Percentiles rank a stretch among this genome's conserved stretches.
Evolutionary conservation across 2,329 filamentous ascomycete genomes (phyloP).

Genomic region (Corinectria fuckeliana): DNA sequence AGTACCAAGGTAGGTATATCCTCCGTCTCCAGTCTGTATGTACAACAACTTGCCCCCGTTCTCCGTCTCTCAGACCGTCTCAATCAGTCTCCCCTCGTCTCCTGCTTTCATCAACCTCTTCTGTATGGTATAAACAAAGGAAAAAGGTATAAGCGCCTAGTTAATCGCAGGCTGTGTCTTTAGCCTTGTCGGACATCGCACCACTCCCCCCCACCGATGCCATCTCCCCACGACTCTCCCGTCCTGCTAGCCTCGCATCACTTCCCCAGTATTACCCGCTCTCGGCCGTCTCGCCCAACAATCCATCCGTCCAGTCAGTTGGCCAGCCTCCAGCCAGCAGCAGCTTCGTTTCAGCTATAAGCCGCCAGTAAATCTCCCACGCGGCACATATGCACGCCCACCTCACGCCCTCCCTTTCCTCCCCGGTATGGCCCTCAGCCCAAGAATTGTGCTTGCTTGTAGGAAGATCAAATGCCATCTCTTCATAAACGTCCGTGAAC

Average conservation of each 20-base stretch:
- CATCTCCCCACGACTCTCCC: constrained; percentile 29
- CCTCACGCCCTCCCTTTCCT: constrained; percentile 19
- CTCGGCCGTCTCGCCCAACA: constrained; percentile 13
- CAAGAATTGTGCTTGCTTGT: constrained; percentile 17
- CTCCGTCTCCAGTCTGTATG: constrained; percentile 32
- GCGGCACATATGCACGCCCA: constrained; percentile 20
- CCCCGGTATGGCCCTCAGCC: constrained; percentile 5
- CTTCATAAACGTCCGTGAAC: constrained; percentile 40
- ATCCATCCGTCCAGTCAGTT: constrained; percentile 21
- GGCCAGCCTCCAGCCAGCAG: background rate
- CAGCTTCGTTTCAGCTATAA: constrained; percentile 10
- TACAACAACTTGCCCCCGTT: constrained; percentile 19
- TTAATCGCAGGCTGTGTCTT: constrained; percentile 34
- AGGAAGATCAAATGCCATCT: constrained; percentile 38
- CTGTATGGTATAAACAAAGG: constrained; percentile 35
- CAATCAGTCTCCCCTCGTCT: background rate
- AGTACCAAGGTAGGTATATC: no score
- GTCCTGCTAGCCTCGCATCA: constrained; percentile 37
- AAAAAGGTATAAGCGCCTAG: constrained; percentile 27
- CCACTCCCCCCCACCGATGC: constrained; percentile 39
- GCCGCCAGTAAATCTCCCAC: constrained; percentile 31
- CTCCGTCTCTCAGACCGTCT: background rate
- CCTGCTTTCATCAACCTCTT: constrained; percentile 19
- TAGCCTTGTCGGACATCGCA: constrained; percentile 40
- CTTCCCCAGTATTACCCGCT: constrained; percentile 41